These are phyloP conservation scores for Sclerotinia minor DNA, from an alignment of 2,329 filamentous ascomycete genomes.

Conservation along the genomic window DNA sequence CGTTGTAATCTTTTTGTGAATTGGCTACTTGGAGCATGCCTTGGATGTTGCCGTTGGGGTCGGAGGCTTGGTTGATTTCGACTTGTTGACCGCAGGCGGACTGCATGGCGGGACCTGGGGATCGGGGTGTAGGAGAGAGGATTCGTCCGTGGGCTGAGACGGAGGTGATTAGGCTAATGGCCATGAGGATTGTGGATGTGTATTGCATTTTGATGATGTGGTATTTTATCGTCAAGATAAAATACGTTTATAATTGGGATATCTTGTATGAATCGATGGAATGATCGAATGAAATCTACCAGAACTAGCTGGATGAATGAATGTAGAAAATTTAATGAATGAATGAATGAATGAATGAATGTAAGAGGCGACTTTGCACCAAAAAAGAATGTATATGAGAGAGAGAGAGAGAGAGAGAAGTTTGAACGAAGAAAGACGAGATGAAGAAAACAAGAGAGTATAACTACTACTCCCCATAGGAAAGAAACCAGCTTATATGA, in stretches of 20 bases:
- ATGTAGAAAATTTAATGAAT: background rate
- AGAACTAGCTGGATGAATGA: slow-evolving; percentile 26
- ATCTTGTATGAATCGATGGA: slow-evolving; percentile 1
- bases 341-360: slow-evolving; percentile 18
- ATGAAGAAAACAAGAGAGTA: slow-evolving; percentile 15
- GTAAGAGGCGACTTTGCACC: slow-evolving; percentile 25
- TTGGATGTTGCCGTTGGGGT: slow-evolving; percentile 42
- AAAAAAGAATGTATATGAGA: slow-evolving; percentile 18
- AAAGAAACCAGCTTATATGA: slow-evolving; percentile 22
- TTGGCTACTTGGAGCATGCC: slow-evolving; percentile 41
- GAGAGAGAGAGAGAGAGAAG: background rate
- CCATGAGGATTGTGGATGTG: slow-evolving; percentile 32
- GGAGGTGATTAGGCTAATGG: slow-evolving; percentile 42
- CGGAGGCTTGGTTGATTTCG: slow-evolving; percentile 41
- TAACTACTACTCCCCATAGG: background rate
- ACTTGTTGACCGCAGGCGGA: slow-evolving; percentile 47
- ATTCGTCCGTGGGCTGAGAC: slow-evolving; percentile 53
- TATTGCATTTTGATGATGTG: slow-evolving; percentile 34
- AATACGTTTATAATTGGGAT: background rate
- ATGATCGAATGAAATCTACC: slow-evolving; percentile 21
- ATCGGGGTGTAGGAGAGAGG: slow-evolving; percentile 45
- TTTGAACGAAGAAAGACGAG: slow-evolving; percentile 15
- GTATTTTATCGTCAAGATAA: background rate
- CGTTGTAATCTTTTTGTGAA: slow-evolving; percentile 37
- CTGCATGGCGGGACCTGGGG: slow-evolving; percentile 47